Evolutionary conservation across 208 protist genomes (phyloP), one percentile per base, ranked within the genome.

Genomic region (Naegleria lovaniensis): DNA sequence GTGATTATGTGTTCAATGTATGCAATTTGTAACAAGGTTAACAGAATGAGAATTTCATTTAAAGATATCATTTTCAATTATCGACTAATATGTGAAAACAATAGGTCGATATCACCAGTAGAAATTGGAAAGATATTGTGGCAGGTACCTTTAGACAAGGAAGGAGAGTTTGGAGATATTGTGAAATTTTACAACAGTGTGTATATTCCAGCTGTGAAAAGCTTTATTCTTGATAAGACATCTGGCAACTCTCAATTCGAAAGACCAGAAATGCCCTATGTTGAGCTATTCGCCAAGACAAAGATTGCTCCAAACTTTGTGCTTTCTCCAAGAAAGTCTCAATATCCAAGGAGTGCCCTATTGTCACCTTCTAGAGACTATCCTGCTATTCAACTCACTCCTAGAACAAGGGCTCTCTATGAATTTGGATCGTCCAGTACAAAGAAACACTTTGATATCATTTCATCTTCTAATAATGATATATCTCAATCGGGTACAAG

Each of bases 21-120:
- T 67, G 85, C 85, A 41, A 29, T 89, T 5, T 88, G 85, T 58
- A 51, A 51, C n/a, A 89, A 89, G 36, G 85, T 89, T 22, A 67
- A 52, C 29, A 36, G 41, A 25, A 89, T 89, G 19, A 4, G 41
- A 7, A 59, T 89, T 41, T 41, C n/a, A 52, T 89, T 89, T 29
- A 89, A n/a, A 67, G 48, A 89, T 29, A 89, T 67, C 3, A 89
- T 89, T 41, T n/a, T 29, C 9, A 89, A 89, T 29, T 89, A 89
- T 89, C 33, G 29, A 52, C 4, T 41, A 7, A 38, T 89, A 41
- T 89, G 85, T n/a, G 85, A 89, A 89, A 67, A 38, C 29, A 67
- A 41, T 41, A 38, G 85, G 36, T 38, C 5, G 0, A 39, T 89
- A 29, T 67, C 43, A 22, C 48, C 85, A 38, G 48, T 89, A 5